Conservation (phyloP, 768 basidiomycete genomes). For the Lentinula raphanica region DNA sequence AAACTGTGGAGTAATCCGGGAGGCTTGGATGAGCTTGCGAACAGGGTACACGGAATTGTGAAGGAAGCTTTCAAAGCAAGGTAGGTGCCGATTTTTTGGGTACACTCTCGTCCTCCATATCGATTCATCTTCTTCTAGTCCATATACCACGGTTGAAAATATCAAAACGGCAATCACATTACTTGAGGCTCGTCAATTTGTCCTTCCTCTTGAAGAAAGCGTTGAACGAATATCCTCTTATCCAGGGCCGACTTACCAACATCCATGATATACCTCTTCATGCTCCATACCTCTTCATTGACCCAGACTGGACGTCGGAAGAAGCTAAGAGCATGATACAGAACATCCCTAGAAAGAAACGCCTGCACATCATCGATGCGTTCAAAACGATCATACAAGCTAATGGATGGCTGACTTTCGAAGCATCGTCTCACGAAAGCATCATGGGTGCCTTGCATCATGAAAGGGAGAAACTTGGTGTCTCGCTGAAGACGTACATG, state of each 20-base stretch:
- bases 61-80: conserved; percentile 55
- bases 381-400: background rate
- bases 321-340: conserved; percentile 53
- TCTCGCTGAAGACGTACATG: conserved; percentile 57
- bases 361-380: conserved; percentile 14
- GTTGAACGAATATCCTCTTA: background rate
- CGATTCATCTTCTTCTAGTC: conserved; percentile 32
- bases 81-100: conserved; percentile 25
- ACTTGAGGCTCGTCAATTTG: conserved; percentile 45
- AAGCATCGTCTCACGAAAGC: conserved; percentile 26
- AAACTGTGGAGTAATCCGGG: conserved; percentile 43
- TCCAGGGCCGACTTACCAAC: conserved; percentile 64
- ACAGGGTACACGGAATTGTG: conserved; percentile 47
- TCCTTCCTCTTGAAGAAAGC: background rate
- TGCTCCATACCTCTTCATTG: conserved; percentile 75
- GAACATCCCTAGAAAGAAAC: conserved; percentile 34
- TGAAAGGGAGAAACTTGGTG: conserved; percentile 32
- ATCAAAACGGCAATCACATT: conserved; percentile 59
- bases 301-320: conserved; percentile 51
- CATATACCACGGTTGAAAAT: conserved; percentile 48
- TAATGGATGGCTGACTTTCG: background rate
- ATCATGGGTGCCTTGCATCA: conserved; percentile 37
- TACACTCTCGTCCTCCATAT: background rate
- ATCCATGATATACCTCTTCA: conserved; percentile 64
- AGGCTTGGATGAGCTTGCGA: conserved; percentile 49